Percentiles rank a stretch among this genome's conserved stretches.
These are phyloP conservation scores for Geotrichum citri-aurantii DNA, from an alignment of 1,139 yeast species.

Conservation along the genomic window DNA sequence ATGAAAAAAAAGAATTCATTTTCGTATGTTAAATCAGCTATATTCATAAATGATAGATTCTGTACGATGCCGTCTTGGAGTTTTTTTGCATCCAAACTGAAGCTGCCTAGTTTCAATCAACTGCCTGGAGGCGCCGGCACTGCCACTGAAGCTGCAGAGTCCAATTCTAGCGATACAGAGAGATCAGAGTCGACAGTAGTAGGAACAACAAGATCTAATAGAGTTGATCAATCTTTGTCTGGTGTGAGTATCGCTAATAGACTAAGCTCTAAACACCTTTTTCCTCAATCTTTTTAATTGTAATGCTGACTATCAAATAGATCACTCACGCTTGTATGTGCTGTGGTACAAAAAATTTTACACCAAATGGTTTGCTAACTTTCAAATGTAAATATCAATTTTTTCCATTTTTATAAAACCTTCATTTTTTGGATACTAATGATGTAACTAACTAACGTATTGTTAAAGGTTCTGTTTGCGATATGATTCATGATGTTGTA, in stretches of 20 bases:
- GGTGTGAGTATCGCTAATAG: background rate
- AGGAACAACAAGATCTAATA: background rate
- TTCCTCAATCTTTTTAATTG: too few species aligned
- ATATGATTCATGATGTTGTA: slow-evolving; percentile 29
- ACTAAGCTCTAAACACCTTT: too few species aligned
- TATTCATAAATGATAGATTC: too few species aligned
- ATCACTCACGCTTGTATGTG: slow-evolving; percentile 40
- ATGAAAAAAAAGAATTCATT: too few species aligned
- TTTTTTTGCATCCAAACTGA: background rate
- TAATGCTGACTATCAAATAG: background rate
- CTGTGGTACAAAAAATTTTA: slow-evolving; percentile 55
- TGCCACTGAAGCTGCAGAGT: background rate
- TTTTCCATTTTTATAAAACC: too few species aligned
- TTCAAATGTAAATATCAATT: slow-evolving; percentile 44
- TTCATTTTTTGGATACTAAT: too few species aligned
- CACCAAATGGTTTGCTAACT: slow-evolving; percentile 44
- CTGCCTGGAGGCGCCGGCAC: background rate
- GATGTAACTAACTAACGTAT: too few species aligned
- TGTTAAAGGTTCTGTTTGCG: slow-evolving; percentile 25
- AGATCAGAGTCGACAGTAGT: background rate
- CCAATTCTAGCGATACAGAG: background rate
- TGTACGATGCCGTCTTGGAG: background rate
- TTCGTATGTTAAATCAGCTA: background rate
- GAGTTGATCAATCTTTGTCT: background rate
- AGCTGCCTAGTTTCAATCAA: background rate